Evolutionary conservation across 495 filamentous ascomycete genomes (phyloP), one percentile per base, ranked within the genome.

Genomic region (Tuber umbilicatum): DNA sequence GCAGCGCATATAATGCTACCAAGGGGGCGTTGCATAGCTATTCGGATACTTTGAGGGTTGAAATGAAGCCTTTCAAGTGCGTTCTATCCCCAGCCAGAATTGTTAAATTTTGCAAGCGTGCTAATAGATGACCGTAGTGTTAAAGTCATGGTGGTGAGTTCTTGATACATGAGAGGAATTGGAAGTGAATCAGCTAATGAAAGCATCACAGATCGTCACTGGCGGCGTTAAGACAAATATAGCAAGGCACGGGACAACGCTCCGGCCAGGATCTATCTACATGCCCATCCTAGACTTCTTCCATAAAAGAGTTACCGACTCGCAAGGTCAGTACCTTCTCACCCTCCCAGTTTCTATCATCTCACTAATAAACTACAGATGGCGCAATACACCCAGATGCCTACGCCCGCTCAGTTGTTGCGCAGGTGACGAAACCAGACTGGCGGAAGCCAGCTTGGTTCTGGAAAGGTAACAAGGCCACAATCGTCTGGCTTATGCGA

Each of bases 21-120:
- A 90, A 90, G 79, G 86, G 85, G 0, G 87, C 89, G 10, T 79
- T 87, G 2, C 81, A 85, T 50, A 81, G 83, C 35, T 81, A 86
- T n/a, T 80, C 82, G 16, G 84, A 85, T 9, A 85, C 83, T 7
- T 73, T 89, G 42, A 85, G 87, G 7, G 77, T 87, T 27, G 88
- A 90, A 79, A 83, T 90, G 12, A 83, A 83, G 6, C 86, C 88
- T 4, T 85, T 89, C 42, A 84, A 78, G 79, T 81, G 72, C 9
- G 72, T 60, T 69, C 73, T 14, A 70, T 75, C 21, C n/a, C 19
- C 40, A 17, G 64, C 31, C 19, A 1, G 31, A 69, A 38, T 31
- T 35, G 6, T 17, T 9, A 6, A 40, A 40, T 9, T 40, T 31
- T 31, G 55, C 17, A 68, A 7, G 23, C 38, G 70, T 73, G 64